These are phyloP conservation scores for Colletotrichum sp. DNA, from an alignment of 2,329 filamentous ascomycete species.

Conservation along the genomic window DNA sequence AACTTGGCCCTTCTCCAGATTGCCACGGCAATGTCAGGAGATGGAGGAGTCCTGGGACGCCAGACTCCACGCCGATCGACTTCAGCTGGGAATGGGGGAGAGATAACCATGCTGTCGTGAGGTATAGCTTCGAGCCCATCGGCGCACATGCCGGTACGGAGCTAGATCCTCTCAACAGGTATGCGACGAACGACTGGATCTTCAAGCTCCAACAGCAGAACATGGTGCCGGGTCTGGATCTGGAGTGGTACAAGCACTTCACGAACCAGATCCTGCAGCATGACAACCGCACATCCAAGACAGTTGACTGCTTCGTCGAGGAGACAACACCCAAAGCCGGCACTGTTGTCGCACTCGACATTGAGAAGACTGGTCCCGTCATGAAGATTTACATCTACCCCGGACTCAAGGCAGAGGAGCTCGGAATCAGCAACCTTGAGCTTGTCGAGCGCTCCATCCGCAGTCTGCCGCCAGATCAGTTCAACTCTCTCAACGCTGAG, in stretches of 20 bases:
- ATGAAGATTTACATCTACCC: constrained; percentile 21
- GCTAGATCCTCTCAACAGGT: constrained; percentile 12
- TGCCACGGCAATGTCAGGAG: constrained; percentile 9
- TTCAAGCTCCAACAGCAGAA: constrained; percentile 4
- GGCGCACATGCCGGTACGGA: constrained; percentile 9
- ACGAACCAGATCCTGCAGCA: constrained; percentile 5
- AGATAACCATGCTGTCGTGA: not conserved
- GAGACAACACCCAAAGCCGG: constrained; percentile 15
- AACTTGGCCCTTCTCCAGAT: constrained; percentile 14
- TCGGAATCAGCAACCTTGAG: constrained; percentile 14
- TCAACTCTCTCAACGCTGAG: not conserved
- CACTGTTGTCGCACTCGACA: constrained; percentile 14
- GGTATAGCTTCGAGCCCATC: constrained; percentile 17
- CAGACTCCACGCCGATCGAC: constrained; percentile 16
- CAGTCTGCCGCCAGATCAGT: not conserved
- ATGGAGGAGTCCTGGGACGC: constrained; percentile 14
- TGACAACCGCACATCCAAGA: constrained; percentile 1
- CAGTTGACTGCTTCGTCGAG: constrained; percentile 5
- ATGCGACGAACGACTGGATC: constrained; percentile 18
- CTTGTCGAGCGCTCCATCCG: constrained; percentile 11
- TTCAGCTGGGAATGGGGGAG: constrained; percentile 19
- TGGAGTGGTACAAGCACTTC: constrained; percentile 18
- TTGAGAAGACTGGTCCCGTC: constrained; percentile 16
- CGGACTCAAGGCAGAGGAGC: constrained; percentile 11
- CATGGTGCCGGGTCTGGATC: constrained; percentile 9